phyloP scores from a whole-genome alignment of 805 yeast species.

The Metschnikowia picachoensis region DNA sequence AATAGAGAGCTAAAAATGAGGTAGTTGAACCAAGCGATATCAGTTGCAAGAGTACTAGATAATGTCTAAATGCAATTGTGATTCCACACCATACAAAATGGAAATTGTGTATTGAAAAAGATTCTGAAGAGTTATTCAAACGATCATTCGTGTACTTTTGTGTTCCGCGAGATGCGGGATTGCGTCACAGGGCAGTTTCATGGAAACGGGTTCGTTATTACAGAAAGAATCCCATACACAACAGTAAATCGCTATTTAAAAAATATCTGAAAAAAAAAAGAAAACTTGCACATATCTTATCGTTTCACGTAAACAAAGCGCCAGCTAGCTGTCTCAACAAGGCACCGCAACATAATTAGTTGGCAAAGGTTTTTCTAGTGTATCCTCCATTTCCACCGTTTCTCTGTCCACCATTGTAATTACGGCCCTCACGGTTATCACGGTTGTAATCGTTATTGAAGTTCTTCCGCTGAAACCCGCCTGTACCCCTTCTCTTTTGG shows the following conservation, averaged over 20 bases:
- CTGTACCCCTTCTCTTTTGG: slow-evolving; percentile 39
- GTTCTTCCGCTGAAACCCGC: slow-evolving; percentile 27
- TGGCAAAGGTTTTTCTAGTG: slow-evolving; percentile 13
- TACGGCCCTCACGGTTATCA: slow-evolving; percentile 7
- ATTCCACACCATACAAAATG: too few relatives aligned
- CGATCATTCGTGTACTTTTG: background rate
- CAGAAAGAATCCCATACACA: background rate
- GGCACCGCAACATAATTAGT: background rate
- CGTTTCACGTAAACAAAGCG: slow-evolving; percentile 1
- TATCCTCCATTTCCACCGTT: slow-evolving; percentile 18
- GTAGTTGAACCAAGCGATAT: too few relatives aligned
- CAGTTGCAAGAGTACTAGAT: too few relatives aligned
- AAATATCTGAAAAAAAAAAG: background rate
- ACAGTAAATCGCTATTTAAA: background rate
- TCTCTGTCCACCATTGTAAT: slow-evolving; percentile 10
- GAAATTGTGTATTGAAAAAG: too few relatives aligned
- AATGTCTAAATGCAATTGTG: too few relatives aligned
- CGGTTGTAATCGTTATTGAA: slow-evolving; percentile 22
- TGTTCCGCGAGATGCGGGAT: slow-evolving; percentile 1
- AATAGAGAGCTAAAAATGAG: too few relatives aligned
- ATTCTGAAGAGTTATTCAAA: too few relatives aligned
- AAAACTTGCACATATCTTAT: background rate
- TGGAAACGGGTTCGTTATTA: background rate
- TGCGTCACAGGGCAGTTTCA: background rate
- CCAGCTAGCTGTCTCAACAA: too few relatives aligned